Percentiles rank a stretch among this genome's conserved stretches.
These are phyloP conservation scores for Kregervanrija pseudodelftensis DNA, from an alignment of 805 yeast species.

Conservation along the genomic window DNA sequence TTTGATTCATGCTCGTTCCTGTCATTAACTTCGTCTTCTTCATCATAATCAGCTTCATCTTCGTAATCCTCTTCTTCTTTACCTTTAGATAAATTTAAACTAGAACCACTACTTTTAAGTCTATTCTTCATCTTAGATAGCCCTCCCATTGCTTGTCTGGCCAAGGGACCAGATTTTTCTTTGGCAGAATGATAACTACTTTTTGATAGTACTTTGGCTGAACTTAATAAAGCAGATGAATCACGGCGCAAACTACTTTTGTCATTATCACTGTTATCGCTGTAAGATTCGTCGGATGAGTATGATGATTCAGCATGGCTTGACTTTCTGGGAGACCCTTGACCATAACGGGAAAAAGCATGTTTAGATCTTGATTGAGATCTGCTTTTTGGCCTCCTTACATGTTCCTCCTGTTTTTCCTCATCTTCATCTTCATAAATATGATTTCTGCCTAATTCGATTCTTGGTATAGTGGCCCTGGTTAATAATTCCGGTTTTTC, in stretches of 20 bases:
- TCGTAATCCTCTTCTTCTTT: too few species aligned
- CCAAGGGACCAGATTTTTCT: constrained; percentile 10
- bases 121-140: constrained; percentile 9
- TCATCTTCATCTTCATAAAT: background rate
- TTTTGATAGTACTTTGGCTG: constrained; percentile 8
- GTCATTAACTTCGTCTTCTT: background rate
- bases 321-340: background rate
- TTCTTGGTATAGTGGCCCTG: background rate
- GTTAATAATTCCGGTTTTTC: background rate
- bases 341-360: too few species aligned
- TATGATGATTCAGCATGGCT: background rate
- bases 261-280: background rate
- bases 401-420: background rate
- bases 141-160: constrained; percentile 8
- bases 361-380: background rate
- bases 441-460: background rate
- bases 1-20: constrained; percentile 4
- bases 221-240: constrained; percentile 6
- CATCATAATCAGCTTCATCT: background rate
- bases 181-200: constrained; percentile 7
- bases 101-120: constrained; percentile 1
- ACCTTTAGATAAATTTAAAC: background rate
- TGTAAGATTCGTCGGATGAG: constrained; percentile 1
- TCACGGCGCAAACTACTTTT: background rate
- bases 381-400: background rate